Evolutionary conservation across 768 basidiomycete species (phyloP).

Genomic region (Pluteus cervinus): DNA sequence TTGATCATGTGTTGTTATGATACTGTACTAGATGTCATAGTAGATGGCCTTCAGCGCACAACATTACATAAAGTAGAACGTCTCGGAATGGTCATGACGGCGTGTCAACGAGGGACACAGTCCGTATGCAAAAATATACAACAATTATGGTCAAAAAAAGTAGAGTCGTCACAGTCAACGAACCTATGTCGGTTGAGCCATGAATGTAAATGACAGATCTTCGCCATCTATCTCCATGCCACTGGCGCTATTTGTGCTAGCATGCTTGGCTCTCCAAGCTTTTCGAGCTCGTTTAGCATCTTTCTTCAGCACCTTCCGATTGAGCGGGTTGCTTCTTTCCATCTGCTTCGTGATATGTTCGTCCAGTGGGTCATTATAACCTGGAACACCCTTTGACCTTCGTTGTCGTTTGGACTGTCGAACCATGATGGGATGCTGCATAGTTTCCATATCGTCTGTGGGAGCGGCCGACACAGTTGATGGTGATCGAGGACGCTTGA

Average conservation of each 20-base stretch:
- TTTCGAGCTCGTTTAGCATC: slow-evolving; percentile 60
- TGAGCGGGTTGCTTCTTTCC: slow-evolving; percentile 54
- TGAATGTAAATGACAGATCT: slow-evolving; percentile 41
- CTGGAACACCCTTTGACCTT: slow-evolving; percentile 46
- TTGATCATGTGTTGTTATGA: no score
- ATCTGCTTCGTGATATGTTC: slow-evolving; percentile 38
- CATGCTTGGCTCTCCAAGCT: slow-evolving; percentile 30
- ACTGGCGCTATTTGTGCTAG: slow-evolving; percentile 10
- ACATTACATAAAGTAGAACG: no score
- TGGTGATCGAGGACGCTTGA: slow-evolving; percentile 34
- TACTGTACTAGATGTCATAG: no score
- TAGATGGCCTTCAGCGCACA: no score
- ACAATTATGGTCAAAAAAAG: neutral
- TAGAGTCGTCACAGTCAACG: neutral
- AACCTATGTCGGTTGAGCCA: slow-evolving; percentile 22
- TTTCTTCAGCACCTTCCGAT: slow-evolving; percentile 52
- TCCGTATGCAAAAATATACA: neutral
- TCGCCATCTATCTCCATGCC: slow-evolving; percentile 46
- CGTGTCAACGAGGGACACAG: no score
- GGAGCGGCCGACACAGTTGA: slow-evolving; percentile 15
- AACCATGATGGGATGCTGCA: slow-evolving; percentile 10
- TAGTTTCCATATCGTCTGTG: slow-evolving; percentile 8
- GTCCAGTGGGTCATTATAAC: slow-evolving; percentile 46
- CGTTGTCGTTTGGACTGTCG: slow-evolving; percentile 58
- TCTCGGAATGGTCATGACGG: no score